Evolutionary conservation across 129 eudicot genomes (phyloP).

Genomic region (Artemisia annua): DNA sequence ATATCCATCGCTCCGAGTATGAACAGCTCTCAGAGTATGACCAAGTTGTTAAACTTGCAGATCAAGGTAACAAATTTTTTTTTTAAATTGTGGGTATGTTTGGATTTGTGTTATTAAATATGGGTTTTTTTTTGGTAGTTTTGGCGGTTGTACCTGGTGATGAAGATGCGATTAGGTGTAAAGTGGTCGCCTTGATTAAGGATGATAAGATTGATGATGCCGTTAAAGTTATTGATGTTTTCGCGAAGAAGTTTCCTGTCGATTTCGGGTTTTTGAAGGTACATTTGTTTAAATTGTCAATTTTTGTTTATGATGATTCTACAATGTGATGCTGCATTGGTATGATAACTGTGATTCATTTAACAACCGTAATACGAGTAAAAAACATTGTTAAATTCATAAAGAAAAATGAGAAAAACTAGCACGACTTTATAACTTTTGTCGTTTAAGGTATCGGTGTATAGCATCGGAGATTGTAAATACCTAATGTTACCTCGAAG

Average conservation of each 20-base stretch:
- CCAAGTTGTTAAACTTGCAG: conserved; percentile 70
- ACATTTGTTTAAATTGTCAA: neutral
- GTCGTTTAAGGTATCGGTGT: neutral
- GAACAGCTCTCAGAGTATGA: conserved; percentile 49
- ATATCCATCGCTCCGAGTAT: conserved; percentile 55
- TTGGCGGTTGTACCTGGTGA: conserved; percentile 70
- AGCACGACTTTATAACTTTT: conserved; percentile 2
- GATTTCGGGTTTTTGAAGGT: conserved; percentile 79
- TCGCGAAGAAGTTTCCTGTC: conserved; percentile 40
- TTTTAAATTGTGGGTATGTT: neutral
- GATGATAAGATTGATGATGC: conserved; percentile 72
- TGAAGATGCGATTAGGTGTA: conserved; percentile 85
- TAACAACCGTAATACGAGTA: too few relatives aligned
- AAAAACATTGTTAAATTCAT: conserved; percentile 11
- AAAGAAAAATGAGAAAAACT: neutral
- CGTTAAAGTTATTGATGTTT: conserved; percentile 40
- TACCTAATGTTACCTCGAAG: conserved; percentile 68
- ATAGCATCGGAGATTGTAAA: neutral
- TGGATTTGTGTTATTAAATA: neutral
- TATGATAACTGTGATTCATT: too few relatives aligned
- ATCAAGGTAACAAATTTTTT: conserved; percentile 56
- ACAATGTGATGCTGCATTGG: neutral
- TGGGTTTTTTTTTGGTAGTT: conserved; percentile 40
- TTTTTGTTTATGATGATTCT: too few relatives aligned
- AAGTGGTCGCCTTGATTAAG: conserved; percentile 72